Base-by-base conservation (phyloP, 805 yeast genomes). In the Metschnikowia vanudenii region DNA sequence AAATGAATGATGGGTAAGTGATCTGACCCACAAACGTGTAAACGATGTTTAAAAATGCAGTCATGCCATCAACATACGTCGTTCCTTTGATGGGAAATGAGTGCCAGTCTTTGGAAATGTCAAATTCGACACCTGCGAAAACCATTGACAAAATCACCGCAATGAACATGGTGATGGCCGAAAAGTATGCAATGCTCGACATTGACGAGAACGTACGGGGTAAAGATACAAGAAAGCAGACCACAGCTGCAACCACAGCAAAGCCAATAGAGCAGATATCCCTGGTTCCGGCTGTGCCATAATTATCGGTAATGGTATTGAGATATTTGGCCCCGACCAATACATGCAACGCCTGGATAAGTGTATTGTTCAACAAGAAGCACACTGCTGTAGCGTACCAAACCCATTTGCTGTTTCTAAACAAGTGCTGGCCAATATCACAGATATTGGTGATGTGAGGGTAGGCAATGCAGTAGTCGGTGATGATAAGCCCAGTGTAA, bases 11-110 rank as follows among this genome's bases (percentile, higher is more conserved):
- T 1, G 84, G 85, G 51, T 80, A 80, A 4, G 81, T 77, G 60
- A 80, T 76, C 60, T 80, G 85, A 3, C 85, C 85, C 18, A 79
- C 84, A 63, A 80, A 80, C 1, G 85, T 79, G 60, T 80, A 80
- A 19, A 79, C 80, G 53, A 80, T 80, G 63, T 80, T 80, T 55
- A 80, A 67, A 50, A 75, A 68, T 0, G 85, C 85, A 33, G 71
- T 60, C 84, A 80, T 79, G 1, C 70, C 83, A 16, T 59, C 55
- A 7, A 79, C 83, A 52, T 68, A 80, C 3, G 76, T 68, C n/a
- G 83, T 77, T 1, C 80, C 83, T 45, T 67, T 47, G 10, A 48
- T 70, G 1, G 85, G 82, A 20, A 36, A n/a, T 22, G 38, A 43
- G 37, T 43, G 34, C 57, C 57, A 53, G 39, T 45, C 49, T 7